phyloP scores from a whole-genome alignment of 805 yeast species.

The Yarrowia sp. region DNA sequence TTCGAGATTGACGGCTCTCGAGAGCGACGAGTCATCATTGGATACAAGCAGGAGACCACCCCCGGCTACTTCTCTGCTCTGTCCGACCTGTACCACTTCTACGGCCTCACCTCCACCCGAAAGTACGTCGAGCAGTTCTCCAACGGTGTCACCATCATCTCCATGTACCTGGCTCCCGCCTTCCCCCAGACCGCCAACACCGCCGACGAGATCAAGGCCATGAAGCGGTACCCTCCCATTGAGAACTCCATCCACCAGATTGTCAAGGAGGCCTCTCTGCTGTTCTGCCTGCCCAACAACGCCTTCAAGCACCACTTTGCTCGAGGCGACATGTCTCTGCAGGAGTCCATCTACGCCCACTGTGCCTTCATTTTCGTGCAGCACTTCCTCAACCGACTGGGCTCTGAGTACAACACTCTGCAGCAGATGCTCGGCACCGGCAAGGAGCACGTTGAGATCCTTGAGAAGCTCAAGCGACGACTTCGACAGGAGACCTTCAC shows the following conservation, averaged over 20 bases:
- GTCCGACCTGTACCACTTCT: conserved; percentile 81
- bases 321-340: conserved; percentile 76
- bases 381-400: conserved; percentile 90
- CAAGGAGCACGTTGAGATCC: conserved; percentile 68
- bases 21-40: conserved; percentile 85
- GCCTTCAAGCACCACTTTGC: conserved; percentile 72
- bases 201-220: conserved; percentile 34
- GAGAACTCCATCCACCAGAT: conserved; percentile 84
- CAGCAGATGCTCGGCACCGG: conserved; percentile 58
- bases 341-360: conserved; percentile 92
- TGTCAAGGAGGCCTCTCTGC: conserved; percentile 86
- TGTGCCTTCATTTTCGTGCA: conserved; percentile 88
- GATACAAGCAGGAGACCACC: conserved; percentile 78
- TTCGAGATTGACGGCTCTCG: conserved; percentile 72
- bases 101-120: conserved; percentile 77
- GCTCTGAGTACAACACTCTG: conserved; percentile 79
- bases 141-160: conserved; percentile 80
- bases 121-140: conserved; percentile 93
- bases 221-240: conserved; percentile 44
- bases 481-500: conserved; percentile 92
- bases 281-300: conserved; percentile 87
- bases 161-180: conserved; percentile 74
- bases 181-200: conserved; percentile 43
- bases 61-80: conserved; percentile 85
- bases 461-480: conserved; percentile 78